A percentile compares a stretch with the other conserved stretches of the same genome.
Conservation (phyloP, 768 basidiomycete genomes). For the Suillus alpinus region DNA sequence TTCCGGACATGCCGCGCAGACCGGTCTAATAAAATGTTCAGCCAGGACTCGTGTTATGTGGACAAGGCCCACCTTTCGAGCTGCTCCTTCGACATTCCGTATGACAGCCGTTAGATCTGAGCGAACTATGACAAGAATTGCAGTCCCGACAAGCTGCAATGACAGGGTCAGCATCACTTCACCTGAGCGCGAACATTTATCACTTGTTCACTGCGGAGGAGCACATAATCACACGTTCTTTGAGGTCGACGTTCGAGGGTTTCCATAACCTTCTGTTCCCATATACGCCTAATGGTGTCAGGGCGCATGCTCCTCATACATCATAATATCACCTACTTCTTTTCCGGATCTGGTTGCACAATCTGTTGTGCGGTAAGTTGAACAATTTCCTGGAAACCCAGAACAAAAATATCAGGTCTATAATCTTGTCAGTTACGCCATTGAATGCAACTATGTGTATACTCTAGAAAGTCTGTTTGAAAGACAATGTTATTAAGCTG, state of each 20-base stretch:
- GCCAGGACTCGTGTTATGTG: background rate
- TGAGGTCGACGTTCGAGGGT: constrained; percentile 70
- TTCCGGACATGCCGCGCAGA: constrained; percentile 90
- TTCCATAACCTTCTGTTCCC: constrained; percentile 83
- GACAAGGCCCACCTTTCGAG: constrained; percentile 68
- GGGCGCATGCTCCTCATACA: background rate
- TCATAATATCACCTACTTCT: constrained; percentile 52
- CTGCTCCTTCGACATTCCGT: constrained; percentile 88
- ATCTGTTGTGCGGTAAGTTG: constrained; percentile 98
- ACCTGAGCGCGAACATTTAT: background rate
- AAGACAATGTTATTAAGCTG: constrained; percentile 3
- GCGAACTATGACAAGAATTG: constrained; percentile 82
- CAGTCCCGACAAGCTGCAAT: constrained; percentile 87
- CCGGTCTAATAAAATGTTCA: constrained; percentile 57
- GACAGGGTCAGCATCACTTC: constrained; percentile 3
- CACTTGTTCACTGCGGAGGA: constrained; percentile 92
- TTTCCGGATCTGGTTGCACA: constrained; percentile 92
- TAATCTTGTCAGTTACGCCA: constrained; percentile 23
- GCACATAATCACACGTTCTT: constrained; percentile 71
- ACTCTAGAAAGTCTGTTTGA: constrained; percentile 18
- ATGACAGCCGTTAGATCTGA: constrained; percentile 73
- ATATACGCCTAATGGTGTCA: constrained; percentile 57
- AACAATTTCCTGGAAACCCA: constrained; percentile 97
- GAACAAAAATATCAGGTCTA: constrained; percentile 85
- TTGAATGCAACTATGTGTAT: constrained; percentile 6